A percentile compares a stretch with the other conserved stretches of the same genome.
phyloP scores from a whole-genome alignment of 129 eudicot species.

The Mikania micrantha region DNA sequence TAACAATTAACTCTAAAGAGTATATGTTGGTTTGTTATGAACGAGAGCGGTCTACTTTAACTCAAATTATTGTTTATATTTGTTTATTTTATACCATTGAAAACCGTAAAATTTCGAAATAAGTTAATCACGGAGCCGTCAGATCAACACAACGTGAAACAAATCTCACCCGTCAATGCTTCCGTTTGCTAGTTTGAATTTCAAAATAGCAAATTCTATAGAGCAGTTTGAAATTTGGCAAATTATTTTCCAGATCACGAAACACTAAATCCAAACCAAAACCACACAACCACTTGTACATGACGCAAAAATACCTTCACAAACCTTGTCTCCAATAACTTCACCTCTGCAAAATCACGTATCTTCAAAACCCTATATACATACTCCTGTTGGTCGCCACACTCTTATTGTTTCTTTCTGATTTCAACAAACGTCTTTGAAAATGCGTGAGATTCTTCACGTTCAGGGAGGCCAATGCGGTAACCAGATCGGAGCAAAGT shows the following conservation, averaged over 20 bases:
- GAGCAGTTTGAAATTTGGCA: conserved; percentile 6
- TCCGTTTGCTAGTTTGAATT: conserved; percentile 3
- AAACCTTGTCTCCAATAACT: background rate
- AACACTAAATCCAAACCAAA: background rate
- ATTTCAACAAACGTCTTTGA: background rate
- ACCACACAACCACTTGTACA: background rate
- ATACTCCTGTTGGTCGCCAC: background rate
- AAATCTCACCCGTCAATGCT: conserved; percentile 2
- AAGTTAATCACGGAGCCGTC: background rate
- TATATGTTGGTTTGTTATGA: too few species aligned
- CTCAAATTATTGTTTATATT: too few species aligned
- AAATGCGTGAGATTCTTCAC: conserved; percentile 12
- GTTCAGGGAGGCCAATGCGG: conserved; percentile 11
- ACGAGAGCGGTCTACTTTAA: too few species aligned
- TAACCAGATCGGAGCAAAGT: conserved; percentile 8
- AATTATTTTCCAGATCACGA: background rate
- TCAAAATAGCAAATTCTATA: background rate
- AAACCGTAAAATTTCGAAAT: background rate
- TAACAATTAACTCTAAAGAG: too few species aligned
- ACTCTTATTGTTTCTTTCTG: background rate
- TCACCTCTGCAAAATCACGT: background rate
- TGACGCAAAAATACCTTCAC: background rate
- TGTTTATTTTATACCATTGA: background rate
- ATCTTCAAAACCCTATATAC: background rate
- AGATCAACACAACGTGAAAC: conserved; percentile 1